These are phyloP conservation scores for Starmerella gropengiesseri DNA, from an alignment of 805 yeast species.

Conservation along the genomic window DNA sequence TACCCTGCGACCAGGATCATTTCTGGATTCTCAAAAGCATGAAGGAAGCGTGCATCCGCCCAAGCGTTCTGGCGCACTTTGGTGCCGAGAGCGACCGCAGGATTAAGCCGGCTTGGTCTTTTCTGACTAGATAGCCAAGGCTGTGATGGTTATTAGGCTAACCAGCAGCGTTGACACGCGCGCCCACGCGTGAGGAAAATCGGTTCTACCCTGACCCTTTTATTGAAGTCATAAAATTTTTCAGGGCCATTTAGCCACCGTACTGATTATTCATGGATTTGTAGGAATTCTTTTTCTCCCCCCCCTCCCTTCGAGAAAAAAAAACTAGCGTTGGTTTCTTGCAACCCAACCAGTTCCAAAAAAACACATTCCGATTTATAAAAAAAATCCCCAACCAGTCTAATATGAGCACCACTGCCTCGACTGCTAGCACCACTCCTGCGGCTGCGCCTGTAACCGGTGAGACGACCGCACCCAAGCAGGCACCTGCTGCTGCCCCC, in stretches of 20 bases:
- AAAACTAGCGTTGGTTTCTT: constrained; percentile 2
- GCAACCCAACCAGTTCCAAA: constrained; percentile 7
- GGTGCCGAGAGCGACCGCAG: no score
- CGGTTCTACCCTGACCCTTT: no score
- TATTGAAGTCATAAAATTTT: constrained; percentile 1
- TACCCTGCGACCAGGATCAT: no score
- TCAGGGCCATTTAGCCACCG: background rate
- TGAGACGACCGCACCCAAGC: constrained; percentile 5
- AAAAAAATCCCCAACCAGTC: constrained; percentile 1
- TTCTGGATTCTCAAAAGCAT: no score
- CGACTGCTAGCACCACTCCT: constrained; percentile 11
- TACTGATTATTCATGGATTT: background rate
- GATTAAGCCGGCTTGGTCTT: no score
- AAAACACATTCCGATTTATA: constrained; percentile 10
- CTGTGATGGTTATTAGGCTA: background rate
- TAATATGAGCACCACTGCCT: constrained; percentile 18
- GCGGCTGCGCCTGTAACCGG: constrained; percentile 10
- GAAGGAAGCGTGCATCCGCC: no score
- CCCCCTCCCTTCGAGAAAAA: constrained; percentile 1
- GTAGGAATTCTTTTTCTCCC: background rate
- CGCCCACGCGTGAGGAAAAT: no score
- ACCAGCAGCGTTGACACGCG: background rate
- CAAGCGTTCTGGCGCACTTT: no score
- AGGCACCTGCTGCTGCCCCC: constrained; percentile 17
- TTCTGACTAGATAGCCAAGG: no score